Conservation (phyloP, 768 basidiomycete species). For the Serendipita indica region DNA sequence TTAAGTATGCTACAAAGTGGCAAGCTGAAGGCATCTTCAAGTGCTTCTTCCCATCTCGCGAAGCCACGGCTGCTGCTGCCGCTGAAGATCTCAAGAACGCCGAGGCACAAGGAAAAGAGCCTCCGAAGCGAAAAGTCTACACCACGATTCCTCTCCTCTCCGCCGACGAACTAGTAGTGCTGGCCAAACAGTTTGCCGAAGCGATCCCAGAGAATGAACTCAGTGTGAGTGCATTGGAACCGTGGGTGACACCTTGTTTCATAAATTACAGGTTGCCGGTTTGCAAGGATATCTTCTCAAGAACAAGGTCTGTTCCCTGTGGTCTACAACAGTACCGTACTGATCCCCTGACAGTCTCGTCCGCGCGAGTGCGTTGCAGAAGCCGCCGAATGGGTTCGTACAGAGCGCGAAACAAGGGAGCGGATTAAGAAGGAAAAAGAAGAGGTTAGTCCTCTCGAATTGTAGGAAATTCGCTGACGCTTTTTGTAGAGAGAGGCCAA, state of each 20-base stretch:
- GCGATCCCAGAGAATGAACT: constrained; percentile 78
- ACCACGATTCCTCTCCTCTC: constrained; percentile 50
- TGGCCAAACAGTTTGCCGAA: constrained; percentile 70
- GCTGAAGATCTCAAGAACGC: constrained; percentile 10
- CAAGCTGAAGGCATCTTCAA: constrained; percentile 89
- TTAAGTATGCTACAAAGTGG: constrained; percentile 82
- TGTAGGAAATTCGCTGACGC: not conserved
- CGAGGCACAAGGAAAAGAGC: constrained; percentile 42
- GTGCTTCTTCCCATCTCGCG: constrained; percentile 74
- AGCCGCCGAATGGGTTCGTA: constrained; percentile 55
- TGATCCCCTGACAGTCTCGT: constrained; percentile 44
- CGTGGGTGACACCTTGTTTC: not conserved
- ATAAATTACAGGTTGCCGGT: constrained; percentile 45
- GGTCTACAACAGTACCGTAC: not conserved
- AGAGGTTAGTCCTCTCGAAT: constrained; percentile 24
- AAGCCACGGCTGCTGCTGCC: constrained; percentile 19
- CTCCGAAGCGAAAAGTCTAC: constrained; percentile 49
- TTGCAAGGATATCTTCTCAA: constrained; percentile 63
- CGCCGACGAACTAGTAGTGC: constrained; percentile 58
- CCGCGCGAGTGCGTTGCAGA: constrained; percentile 74
- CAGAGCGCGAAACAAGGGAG: constrained; percentile 71
- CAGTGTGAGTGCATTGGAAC: constrained; percentile 40
- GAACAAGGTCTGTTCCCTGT: constrained; percentile 20
- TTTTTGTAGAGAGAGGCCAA: constrained; percentile 52
- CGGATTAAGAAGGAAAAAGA: constrained; percentile 51